phyloP scores from a whole-genome alignment of 192 early-diverging fungal species.

The Backusella parvicylindrica region DNA sequence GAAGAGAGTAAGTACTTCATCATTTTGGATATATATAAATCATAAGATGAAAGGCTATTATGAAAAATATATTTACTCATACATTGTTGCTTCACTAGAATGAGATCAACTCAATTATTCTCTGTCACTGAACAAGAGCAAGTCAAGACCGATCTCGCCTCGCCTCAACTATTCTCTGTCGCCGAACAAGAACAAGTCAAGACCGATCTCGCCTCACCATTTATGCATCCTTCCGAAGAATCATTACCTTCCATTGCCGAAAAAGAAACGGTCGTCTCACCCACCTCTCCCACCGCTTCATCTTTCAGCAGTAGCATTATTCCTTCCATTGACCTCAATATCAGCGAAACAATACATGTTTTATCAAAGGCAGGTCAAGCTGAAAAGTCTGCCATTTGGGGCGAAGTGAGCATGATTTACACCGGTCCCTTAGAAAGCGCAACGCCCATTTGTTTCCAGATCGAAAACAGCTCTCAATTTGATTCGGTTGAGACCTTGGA shows the following conservation, averaged over 20 bases:
- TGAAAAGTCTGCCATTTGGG: conserved; percentile 40
- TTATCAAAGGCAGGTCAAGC: conserved; percentile 41
- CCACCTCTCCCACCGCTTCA: neutral
- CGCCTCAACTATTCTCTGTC: neutral
- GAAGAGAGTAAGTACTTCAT: conserved; percentile 32
- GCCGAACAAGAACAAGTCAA: neutral
- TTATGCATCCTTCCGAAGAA: neutral
- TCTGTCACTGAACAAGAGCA: conserved; percentile 10
- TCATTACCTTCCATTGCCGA: neutral
- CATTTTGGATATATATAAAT: neutral
- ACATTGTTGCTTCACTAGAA: neutral
- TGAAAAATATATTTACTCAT: neutral
- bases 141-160: neutral
- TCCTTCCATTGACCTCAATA: conserved; percentile 19
- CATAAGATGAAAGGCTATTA: neutral
- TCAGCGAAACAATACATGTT: conserved; percentile 44
- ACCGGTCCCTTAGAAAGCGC: conserved; percentile 18
- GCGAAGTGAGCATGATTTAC: conserved; percentile 43
- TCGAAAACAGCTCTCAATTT: conserved; percentile 28
- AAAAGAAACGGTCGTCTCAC: neutral
- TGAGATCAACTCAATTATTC: conserved; percentile 4
- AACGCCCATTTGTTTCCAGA: conserved; percentile 32
- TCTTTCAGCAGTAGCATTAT: neutral
- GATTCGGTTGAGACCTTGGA: conserved; percentile 38
- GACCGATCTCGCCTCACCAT: neutral